Base-by-base conservation (phyloP, 2,329 filamentous ascomycete species). In the Penicillium sp. region DNA sequence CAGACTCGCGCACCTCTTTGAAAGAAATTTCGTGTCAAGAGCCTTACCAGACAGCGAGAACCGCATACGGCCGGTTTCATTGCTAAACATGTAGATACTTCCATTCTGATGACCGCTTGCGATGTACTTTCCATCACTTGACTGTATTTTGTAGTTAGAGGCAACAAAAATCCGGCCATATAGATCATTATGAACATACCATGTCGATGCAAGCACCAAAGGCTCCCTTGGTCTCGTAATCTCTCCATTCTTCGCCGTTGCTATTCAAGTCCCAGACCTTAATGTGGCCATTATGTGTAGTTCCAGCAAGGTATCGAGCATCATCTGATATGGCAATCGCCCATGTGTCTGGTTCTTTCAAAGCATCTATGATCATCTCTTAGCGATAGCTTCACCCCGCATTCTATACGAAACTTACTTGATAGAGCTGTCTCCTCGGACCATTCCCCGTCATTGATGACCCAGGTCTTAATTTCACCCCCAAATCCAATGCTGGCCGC, bases 91-190 rank as follows among this genome's bases (percentile, higher is more conserved):
- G 75, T 97, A 97, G 61, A 97, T 83, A 12, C 86, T 87, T 16
- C 94, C 94, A 66, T 89, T 96, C 71, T 96, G 89, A 74, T 99
- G 93, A 0, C 94, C 94, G 52, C 89, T 95, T 3, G 92, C 93
- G 28, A 92, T 95, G 71, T 91, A 88, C 61, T 84, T 86, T 53
- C 92, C 93, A 71, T 99, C 89, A 20, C 77, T 70, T 59, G 83
- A 86, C 82, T 84, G 18, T 43, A 59, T 33, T 40, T 50, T 12
- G 35, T 50, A 16, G 46, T 58, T 42, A 58, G 30, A 21, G 6
- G 40, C 7, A 42, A 21, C 20, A 8, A 42, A n/a, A 40, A 26
- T 16, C 21, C 9, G 11, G 33, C 12, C 26, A 30, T n/a, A 5
- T 38, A n/a, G 11, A 42, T 33, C 16, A 46, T 26, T 23, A 24